Evolutionary conservation across 2,329 filamentous ascomycete species (phyloP).

Genomic region (Fonsecaea erecta): DNA sequence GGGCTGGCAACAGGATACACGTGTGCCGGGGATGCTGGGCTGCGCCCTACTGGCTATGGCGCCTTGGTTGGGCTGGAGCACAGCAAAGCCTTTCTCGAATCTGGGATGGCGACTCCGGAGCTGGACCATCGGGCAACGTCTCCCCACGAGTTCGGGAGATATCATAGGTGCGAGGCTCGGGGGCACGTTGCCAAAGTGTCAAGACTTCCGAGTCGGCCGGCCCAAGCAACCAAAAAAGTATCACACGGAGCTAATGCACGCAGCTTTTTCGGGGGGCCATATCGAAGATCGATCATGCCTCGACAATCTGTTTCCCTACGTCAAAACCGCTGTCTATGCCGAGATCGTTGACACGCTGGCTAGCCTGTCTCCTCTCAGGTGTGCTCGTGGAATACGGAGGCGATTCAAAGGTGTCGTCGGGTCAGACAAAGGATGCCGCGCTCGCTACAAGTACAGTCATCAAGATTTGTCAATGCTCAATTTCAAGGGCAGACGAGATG

Average conservation of each 20-base stretch:
- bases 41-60: not conserved
- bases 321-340: not conserved
- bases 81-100: not conserved
- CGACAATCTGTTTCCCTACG: not conserved
- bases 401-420: not conserved
- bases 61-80: not conserved
- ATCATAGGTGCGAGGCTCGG: not conserved
- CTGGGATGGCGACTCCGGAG: not conserved
- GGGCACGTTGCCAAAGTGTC: not conserved
- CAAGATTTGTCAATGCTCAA: not conserved
- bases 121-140: not conserved
- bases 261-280: slow-evolving; percentile 1
- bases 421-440: not conserved
- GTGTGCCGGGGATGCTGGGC: not conserved
- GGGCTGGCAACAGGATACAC: not conserved
- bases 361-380: not conserved
- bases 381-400: not conserved
- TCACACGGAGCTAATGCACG: slow-evolving; percentile 2
- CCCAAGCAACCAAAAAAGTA: not conserved
- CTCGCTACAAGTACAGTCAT: not conserved
- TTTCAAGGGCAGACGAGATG: not conserved
- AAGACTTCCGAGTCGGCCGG: not conserved
- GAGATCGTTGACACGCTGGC: not conserved
- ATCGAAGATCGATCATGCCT: slow-evolving; percentile 3
- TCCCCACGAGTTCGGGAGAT: not conserved